Percentiles rank a stretch among this genome's conserved stretches.
phyloP scores from a whole-genome alignment of 257 asterid species.

The Phtheirospermum japonicum region DNA sequence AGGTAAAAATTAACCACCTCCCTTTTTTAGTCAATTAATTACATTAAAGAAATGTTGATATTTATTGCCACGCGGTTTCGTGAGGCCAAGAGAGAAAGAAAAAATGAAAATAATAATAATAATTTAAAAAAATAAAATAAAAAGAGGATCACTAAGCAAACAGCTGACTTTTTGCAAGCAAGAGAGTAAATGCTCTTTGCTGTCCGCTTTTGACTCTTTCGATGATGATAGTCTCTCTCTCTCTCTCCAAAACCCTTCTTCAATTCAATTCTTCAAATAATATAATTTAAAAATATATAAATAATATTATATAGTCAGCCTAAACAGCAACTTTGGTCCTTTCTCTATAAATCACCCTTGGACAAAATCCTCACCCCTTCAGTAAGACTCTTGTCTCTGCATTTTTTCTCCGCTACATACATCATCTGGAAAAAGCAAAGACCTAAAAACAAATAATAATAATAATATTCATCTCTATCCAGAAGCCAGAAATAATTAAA shows the following conservation, averaged over 20 bases:
- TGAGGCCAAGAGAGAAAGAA: not conserved
- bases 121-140: no score
- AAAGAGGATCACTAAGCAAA: not conserved
- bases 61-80: slow-evolving; percentile 2
- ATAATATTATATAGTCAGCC: not conserved
- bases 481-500: no score
- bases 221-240: not conserved
- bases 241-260: not conserved
- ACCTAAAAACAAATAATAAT: not conserved
- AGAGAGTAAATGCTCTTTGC: slow-evolving; percentile 13
- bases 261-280: no score
- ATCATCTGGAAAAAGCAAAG: not conserved
- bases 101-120: not conserved
- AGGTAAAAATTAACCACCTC: no score
- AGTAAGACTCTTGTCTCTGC: slow-evolving; percentile 1
- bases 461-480: not conserved
- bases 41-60: not conserved
- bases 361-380: not conserved
- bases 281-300: no score
- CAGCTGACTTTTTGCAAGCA: slow-evolving; percentile 8
- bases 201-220: slow-evolving; percentile 11
- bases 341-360: not conserved
- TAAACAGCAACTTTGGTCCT: not conserved
- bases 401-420: no score
- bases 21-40: not conserved